Evolutionary conservation across 352 stramenopile species (phyloP), one percentile per base, ranked within the genome.

Genomic region (Globisporangium nunn): DNA sequence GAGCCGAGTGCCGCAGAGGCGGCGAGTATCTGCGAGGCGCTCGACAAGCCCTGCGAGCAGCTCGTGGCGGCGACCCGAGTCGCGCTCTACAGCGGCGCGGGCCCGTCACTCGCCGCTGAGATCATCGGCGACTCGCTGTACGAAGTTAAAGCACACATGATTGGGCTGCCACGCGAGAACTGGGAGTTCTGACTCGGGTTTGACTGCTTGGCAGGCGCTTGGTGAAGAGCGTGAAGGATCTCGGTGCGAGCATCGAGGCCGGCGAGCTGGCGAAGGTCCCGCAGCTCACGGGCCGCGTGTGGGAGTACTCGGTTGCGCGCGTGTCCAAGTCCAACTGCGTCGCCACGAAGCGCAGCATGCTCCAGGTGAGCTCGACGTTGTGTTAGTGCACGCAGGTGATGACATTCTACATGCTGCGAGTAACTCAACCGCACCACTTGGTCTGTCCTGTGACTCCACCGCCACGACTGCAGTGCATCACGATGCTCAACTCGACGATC

Each of bases 261-360:
- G 68, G 70, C 4, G 72, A 93, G 2, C 54, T 87, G 28, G 51
- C 61, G n/a, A 70, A 67, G 2, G 62, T 95, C 15, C 81, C 85
- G 7, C 75, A 91, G 56, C 67, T 91, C 50, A 95, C 85, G 0
- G 85, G 85, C 30, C 78, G 80, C 46, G 82, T 95, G 40, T 95
- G 85, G 85, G 85, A 95, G 50, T 79, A 77, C 56, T 91, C 75
- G n/a, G 61, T 82, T 3, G 39, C 63, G 40, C 78, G 67, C 43
- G 73, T 88, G 33, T 85, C 82, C 59, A 95, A 91, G 69, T 95
- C 85, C 33, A 95, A 95, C 62, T 91, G 81, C 54, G 78, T 91
- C 31, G 81, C 85, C 7, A 91, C 83, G 29, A 92, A 93, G 67
- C 78, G 81, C 51, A 86, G 79, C 49, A 95, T 93, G 85, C 60